Evolutionary conservation across 2,329 filamentous ascomycete species (phyloP), one percentile per base, ranked within the genome.

Genomic region (Sclerotiophoma versabilis): DNA sequence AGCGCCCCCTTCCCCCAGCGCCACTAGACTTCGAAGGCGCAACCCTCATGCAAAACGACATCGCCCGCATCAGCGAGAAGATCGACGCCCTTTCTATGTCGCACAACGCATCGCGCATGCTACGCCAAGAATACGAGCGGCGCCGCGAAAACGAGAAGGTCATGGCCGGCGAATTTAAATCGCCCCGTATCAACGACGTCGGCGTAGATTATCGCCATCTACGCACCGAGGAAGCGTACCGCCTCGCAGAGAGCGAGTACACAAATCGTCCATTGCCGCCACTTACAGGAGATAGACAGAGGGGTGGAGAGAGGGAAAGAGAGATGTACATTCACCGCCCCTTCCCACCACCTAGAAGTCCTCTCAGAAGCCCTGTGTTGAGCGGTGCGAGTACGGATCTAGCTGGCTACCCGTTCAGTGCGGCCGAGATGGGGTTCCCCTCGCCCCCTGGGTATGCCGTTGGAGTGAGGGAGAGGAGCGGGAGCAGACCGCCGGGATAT

Each of bases 1-100:
- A 62, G 17, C 54, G 55, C n/a, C 46, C 52, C 7, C 38, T 59
- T 4, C 55, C 54, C 9, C 41, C 54, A 7, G 50, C 61, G 29
- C 48, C 55, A 32, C 56, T 49, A 4, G 48, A 49, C 14, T 57
- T 69, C 12, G 64, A 67, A 17, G 64, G 65, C 41, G 46, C 59
- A 25, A 71, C 69, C 2, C 47, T 67, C 10, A 47, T 65, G 29
- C 57, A 62, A 23, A 61, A 67, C 37, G 70, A 75, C 32, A 69
- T 73, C 14, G 58, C 52, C 8, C 64, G 66, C 20, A 63, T 74
- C 41, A 49, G 64, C 32, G 70, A 73, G 58, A 75, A 75, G 30
- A 73, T 74, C 11, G 63, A 70, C 26, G 57, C 58, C 20, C 58
- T 74, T 26, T 62, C 65, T 34, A 55, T 68, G 48, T 49, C 3